These are phyloP conservation scores for Trypanosoma avium DNA, from an alignment of 208 protist species.

Conservation along the genomic window DNA sequence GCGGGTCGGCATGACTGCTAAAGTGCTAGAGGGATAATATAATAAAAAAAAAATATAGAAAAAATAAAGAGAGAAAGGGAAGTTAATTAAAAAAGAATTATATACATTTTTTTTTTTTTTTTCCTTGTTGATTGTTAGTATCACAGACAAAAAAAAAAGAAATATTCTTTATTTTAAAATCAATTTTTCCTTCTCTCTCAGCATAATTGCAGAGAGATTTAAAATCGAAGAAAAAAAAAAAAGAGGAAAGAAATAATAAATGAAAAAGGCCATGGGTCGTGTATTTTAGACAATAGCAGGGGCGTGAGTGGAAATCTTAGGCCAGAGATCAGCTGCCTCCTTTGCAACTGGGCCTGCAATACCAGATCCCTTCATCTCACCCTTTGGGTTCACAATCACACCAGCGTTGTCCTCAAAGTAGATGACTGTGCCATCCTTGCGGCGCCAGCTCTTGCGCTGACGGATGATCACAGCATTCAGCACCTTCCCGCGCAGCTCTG, in stretches of 20 bases:
- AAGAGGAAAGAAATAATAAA: neutral
- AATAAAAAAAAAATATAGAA: neutral
- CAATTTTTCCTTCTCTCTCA: neutral
- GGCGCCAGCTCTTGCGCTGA: slow-evolving; percentile 99
- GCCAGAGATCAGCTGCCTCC: slow-evolving; percentile 99
- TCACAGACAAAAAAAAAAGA: slow-evolving; percentile 10
- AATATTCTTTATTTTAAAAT: slow-evolving; percentile 1
- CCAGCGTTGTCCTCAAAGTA: slow-evolving; percentile 99
- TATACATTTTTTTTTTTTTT: slow-evolving; percentile 13
- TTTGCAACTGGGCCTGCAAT: slow-evolving; percentile 99
- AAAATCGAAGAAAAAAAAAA: slow-evolving; percentile 1
- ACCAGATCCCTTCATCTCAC: slow-evolving; percentile 99
- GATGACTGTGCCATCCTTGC: slow-evolving; percentile 98
- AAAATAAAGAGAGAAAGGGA: neutral
- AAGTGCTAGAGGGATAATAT: too few relatives aligned
- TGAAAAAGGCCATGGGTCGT: neutral
- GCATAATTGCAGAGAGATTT: neutral
- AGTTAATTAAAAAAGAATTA: neutral
- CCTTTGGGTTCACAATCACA: slow-evolving; percentile 99
- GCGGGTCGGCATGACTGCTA: too few relatives aligned
- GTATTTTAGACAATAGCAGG: slow-evolving; percentile 76
- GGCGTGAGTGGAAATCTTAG: slow-evolving; percentile 97
- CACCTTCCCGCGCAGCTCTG: slow-evolving; percentile 99
- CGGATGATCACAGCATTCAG: slow-evolving; percentile 97
- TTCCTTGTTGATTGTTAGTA: neutral